These are phyloP conservation scores for Pichia kudriavzevii DNA, from an alignment of 1,139 yeast species.

Conservation along the genomic window DNA sequence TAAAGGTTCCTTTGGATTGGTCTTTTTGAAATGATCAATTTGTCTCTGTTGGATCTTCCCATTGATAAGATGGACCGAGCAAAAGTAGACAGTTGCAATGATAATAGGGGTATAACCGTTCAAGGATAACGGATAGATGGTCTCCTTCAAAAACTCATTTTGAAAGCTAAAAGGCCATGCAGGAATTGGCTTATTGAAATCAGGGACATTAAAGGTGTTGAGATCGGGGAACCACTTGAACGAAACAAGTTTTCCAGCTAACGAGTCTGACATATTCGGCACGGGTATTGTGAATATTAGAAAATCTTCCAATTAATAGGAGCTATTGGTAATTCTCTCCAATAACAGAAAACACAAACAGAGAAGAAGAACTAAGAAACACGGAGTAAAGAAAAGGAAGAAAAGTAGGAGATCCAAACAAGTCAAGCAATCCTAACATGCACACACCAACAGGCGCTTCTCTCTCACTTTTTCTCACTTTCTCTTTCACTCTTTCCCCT, in stretches of 20 bases:
- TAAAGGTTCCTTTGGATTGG: conserved; percentile 19
- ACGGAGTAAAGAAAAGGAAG: no score
- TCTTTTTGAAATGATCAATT: conserved; percentile 20
- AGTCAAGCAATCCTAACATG: no score
- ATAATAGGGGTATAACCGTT: conserved; percentile 44
- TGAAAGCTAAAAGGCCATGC: conserved; percentile 24
- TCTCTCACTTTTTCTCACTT: no score
- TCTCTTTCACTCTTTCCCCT: no score
- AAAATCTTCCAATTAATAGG: background rate
- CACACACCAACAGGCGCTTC: no score
- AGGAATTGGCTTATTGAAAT: conserved; percentile 19
- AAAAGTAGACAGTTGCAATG: conserved; percentile 54
- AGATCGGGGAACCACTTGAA: conserved; percentile 14
- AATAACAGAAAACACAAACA: no score
- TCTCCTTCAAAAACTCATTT: conserved; percentile 14
- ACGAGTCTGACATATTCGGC: no score
- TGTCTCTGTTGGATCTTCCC: conserved; percentile 28
- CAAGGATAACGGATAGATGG: conserved; percentile 30
- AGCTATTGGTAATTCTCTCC: no score
- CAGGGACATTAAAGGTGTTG: conserved; percentile 20
- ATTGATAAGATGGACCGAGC: conserved; percentile 51
- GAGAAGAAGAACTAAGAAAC: no score
- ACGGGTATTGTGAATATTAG: no score
- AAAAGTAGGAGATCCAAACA: no score
- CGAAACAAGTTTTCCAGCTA: background rate